A percentile compares a stretch with the other conserved stretches of the same genome.
Conservation (phyloP, 23 red algal species). For the Chondrus crispus region DNA sequence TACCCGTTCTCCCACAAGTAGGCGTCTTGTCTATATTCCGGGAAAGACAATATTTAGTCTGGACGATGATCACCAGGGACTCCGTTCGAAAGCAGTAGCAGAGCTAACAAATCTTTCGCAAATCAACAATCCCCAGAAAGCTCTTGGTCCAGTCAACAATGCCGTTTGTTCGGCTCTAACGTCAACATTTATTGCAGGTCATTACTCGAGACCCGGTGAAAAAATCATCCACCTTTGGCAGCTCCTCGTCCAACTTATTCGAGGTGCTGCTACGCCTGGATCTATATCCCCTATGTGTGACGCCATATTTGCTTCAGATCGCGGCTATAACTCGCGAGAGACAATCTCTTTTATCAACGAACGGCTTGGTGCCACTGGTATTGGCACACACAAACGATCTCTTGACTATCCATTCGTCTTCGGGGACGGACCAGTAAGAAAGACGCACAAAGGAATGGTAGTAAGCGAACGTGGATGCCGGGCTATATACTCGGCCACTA, state of each 20-base stretch:
- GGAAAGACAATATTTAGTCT: not conserved
- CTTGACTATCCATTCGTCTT: constrained; percentile 25
- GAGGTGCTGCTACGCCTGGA: constrained; percentile 4
- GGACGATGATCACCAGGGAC: constrained; percentile 18
- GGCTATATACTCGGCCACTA: not conserved
- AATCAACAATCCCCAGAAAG: constrained; percentile 10
- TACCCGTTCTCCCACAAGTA: too few species aligned
- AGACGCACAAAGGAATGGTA: not conserved
- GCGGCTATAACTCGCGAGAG: not conserved
- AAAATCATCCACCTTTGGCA: constrained; percentile 7
- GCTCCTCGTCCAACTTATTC: not conserved
- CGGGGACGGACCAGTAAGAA: not conserved
- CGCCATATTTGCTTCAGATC: constrained; percentile 15
- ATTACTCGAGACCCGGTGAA: constrained; percentile 2
- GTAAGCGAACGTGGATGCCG: not conserved
- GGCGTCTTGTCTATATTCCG: not conserved
- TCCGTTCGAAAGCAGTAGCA: not conserved
- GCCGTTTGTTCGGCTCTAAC: constrained; percentile 17
- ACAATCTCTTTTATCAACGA: constrained; percentile 19
- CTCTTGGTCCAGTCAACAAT: constrained; percentile 6
- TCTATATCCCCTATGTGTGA: constrained; percentile 1
- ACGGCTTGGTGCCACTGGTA: not conserved
- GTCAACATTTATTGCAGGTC: not conserved
- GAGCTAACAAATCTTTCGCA: constrained; percentile 1
- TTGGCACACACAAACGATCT: constrained; percentile 17